Evolutionary conservation across 2,329 filamentous ascomycete genomes (phyloP), one percentile per base, ranked within the genome.

Genomic region (Aspergillus sp.): DNA sequence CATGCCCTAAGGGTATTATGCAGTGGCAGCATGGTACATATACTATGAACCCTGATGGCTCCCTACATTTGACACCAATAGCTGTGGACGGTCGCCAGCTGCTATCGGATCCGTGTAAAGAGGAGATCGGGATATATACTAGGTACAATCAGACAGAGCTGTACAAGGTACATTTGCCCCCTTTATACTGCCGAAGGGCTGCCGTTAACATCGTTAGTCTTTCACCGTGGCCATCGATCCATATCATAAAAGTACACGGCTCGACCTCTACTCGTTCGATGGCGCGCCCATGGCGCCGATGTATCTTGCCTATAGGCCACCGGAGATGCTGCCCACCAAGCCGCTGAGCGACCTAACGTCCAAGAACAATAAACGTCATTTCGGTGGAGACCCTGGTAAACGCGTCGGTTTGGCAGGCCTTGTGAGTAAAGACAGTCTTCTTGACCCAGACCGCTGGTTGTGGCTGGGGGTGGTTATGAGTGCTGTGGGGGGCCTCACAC

Each of bases 11-110:
- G 53, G 85, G 83, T 8, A 81, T 90, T 48, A 84, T 90, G 78
- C 87, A 90, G 74, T 91, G 85, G 81, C 88, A 91, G 69, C 88
- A 91, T 68, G 88, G 88, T 42, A 84, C 72, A 54, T 89, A 84
- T 69, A 75, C 76, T 5, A 76, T 85, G 62, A 76, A 80, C 43
- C 65, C 75, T 18, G 83, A 89, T 66, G 85, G 85, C 42, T 85
- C 83, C 5, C 73, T 91, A 22, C 72, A 73, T 5, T 74, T 90
- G 49, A 80, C 74, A 5, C 88, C 88, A 4, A 84, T 89, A 63
- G 78, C 77, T 18, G 82, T 85, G 3, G 88, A 91, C 68, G 88
- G 88, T 17, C 80, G 88, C 56, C 86, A 90, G 74, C 72, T 90
- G 24, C 74, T 83, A 55, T 89, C 86, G 3, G 78, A 86, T 57